Conservation (phyloP, 2,329 filamentous ascomycete species). For the Cadophora gregata region DNA sequence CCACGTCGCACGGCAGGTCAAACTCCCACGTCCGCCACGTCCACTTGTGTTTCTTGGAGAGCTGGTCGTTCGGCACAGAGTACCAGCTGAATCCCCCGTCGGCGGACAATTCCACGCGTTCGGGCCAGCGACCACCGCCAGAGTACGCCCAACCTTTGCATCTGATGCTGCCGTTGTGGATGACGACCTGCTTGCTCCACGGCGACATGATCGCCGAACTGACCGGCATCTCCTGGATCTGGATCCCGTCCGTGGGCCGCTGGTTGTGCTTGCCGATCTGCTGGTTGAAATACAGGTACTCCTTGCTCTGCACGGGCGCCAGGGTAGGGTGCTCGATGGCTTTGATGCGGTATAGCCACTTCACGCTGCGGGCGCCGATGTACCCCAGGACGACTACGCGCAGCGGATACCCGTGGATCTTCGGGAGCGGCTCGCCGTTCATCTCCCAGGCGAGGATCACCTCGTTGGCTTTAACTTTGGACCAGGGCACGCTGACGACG, state of each 20-base stretch:
- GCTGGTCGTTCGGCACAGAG: conserved; percentile 65
- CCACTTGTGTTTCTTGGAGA: conserved; percentile 66
- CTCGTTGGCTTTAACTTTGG: conserved; percentile 70
- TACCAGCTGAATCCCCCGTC: conserved; percentile 69
- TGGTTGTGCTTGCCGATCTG: conserved; percentile 73
- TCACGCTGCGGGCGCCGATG: conserved; percentile 71
- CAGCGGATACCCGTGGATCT: conserved; percentile 70
- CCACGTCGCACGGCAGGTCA: conserved; percentile 65
- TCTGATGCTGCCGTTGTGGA: conserved; percentile 39
- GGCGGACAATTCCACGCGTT: conserved; percentile 70
- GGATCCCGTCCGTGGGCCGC: conserved; percentile 71
- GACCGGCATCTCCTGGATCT: conserved; percentile 70
- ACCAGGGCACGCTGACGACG: conserved; percentile 68
- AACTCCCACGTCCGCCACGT: conserved; percentile 70
- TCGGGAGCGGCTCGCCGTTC: conserved; percentile 67
- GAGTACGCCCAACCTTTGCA: conserved; percentile 71
- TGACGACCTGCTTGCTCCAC: conserved; percentile 48
- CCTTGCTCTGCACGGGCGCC: conserved; percentile 69
- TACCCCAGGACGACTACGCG: conserved; percentile 68
- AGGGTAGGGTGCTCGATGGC: conserved; percentile 61
- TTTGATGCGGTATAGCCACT: conserved; percentile 70
- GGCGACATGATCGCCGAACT: conserved; percentile 68
- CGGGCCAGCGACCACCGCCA: conserved; percentile 68
- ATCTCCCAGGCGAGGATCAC: conserved; percentile 71
- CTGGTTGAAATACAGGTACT: conserved; percentile 70